phyloP scores from a whole-genome alignment of 2,329 filamentous ascomycete species.

The Aspergillus bombycis region DNA sequence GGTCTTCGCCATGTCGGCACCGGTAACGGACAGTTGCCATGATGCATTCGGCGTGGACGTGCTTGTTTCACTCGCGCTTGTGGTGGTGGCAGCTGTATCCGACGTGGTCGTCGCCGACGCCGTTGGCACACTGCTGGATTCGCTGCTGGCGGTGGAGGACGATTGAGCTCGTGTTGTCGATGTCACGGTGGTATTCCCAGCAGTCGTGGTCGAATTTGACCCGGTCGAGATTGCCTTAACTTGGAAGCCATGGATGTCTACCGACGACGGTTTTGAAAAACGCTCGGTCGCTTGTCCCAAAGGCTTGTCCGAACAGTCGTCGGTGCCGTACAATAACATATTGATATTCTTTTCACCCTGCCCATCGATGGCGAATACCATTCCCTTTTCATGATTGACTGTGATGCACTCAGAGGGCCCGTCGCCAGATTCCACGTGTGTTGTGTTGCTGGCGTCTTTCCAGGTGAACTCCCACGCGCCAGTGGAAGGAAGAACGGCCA shows the following conservation, averaged over 20 bases:
- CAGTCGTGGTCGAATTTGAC: constrained; percentile 1
- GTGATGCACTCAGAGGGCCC: constrained; percentile 16
- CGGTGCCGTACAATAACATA: constrained; percentile 16
- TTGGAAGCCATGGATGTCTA: constrained; percentile 12
- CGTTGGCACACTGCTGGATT: background rate
- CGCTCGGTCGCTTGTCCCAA: constrained; percentile 11
- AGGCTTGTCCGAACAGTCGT: constrained; percentile 11
- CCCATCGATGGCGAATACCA: constrained; percentile 3
- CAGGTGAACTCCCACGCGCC: constrained; percentile 19
- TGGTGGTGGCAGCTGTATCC: background rate
- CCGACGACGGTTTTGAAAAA: constrained; percentile 11
- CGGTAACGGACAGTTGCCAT: background rate
- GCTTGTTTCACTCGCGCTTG: background rate
- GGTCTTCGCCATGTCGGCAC: background rate
- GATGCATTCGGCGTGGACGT: background rate
- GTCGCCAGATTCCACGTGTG: constrained; percentile 6
- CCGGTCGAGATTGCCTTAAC: constrained; percentile 6
- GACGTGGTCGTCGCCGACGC: background rate
- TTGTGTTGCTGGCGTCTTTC: constrained; percentile 7
- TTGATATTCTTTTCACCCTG: constrained; percentile 16
- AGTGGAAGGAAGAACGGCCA: constrained; percentile 10
- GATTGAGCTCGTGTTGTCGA: background rate
- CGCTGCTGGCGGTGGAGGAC: background rate
- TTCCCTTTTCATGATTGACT: constrained; percentile 15
- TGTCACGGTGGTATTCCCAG: background rate